Evolutionary conservation across 306 rosid genomes (phyloP), one percentile per base, ranked within the genome.

Genomic region (Lathyrus oleraceus): DNA sequence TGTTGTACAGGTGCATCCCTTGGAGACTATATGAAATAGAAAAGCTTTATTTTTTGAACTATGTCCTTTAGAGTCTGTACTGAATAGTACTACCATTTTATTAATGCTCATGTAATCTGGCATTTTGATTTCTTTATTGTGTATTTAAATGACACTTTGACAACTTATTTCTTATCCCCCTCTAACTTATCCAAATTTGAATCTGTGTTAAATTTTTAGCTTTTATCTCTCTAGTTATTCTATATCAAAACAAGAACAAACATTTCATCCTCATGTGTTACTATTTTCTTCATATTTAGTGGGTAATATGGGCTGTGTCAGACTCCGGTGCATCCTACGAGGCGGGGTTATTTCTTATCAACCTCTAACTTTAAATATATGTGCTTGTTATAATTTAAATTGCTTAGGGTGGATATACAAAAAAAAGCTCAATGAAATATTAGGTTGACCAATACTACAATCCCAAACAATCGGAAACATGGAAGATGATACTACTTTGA

Each of bases 321-420:
- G 35, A 19, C 54, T 17, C 38, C 54, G 43, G 14, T 45, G 61
- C 17, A 56, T 42, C 72, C 39, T 51, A 28, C 43, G 42, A 63
- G 48, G 14, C n/a, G 28, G 9, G 38, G 45, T 40, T 65, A 57
- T 71, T 54, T 70, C 44, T 70, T 30, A 57, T 15, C 43, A 59
- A 30, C 43, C 64, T 28, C 64, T 69, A 61, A 44, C 43, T 44
- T 71, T 30, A 42, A 49, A 19, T 30, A 12, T 28, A 13, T 30
- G 27, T 63, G 39, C 25, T 62, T n/a, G 39, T 21, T 23, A 15
- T 16, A 54, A 7, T 58, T 44, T 42, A 9, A 73, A 49, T 61
- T 79, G 67, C 39, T 52, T 61, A 44, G 61, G 65, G 27, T 42
- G 56, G 39, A 68, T 68, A 35, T 11, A 73, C 56, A 19, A 51